Evolutionary conservation across 352 stramenopile genomes (phyloP).

Genomic region (Globisporangium spinosum): DNA sequence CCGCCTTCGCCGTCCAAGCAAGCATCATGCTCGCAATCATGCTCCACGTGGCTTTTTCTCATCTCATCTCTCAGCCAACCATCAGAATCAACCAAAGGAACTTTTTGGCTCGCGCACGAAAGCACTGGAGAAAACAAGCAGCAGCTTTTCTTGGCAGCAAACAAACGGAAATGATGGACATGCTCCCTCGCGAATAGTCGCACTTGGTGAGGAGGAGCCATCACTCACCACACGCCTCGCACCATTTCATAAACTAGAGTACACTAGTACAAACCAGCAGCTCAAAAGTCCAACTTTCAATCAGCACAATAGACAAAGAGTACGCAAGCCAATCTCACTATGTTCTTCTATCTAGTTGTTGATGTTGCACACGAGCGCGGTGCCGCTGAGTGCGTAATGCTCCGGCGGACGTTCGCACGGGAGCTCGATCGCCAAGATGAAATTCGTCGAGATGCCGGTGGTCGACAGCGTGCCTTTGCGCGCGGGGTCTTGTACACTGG

Average conservation of each 20-base stretch:
- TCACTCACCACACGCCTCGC: background rate
- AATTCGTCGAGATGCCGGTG: constrained; percentile 92
- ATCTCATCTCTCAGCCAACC: background rate
- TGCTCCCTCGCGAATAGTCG: background rate
- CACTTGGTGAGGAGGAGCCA: background rate
- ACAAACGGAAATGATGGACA: background rate
- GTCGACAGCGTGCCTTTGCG: constrained; percentile 90
- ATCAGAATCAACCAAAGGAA: background rate
- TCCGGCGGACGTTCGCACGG: constrained; percentile 64
- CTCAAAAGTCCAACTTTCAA: background rate
- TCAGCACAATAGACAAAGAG: background rate
- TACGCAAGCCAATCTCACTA: background rate
- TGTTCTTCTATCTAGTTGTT: background rate
- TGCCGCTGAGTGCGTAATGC: constrained; percentile 89
- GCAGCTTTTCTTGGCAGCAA: background rate
- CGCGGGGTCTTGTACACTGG: constrained; percentile 91
- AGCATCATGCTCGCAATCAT: background rate
- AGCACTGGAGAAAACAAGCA: background rate
- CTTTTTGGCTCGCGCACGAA: background rate
- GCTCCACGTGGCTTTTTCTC: background rate
- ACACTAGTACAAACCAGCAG: background rate
- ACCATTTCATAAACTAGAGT: background rate
- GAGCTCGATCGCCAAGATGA: constrained; percentile 89
- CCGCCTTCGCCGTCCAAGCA: background rate
- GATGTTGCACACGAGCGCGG: constrained; percentile 82